Evolutionary conservation across 352 stramenopile genomes (phyloP), one percentile per base, ranked within the genome.

Genomic region (Aphanomyces euteiches): DNA sequence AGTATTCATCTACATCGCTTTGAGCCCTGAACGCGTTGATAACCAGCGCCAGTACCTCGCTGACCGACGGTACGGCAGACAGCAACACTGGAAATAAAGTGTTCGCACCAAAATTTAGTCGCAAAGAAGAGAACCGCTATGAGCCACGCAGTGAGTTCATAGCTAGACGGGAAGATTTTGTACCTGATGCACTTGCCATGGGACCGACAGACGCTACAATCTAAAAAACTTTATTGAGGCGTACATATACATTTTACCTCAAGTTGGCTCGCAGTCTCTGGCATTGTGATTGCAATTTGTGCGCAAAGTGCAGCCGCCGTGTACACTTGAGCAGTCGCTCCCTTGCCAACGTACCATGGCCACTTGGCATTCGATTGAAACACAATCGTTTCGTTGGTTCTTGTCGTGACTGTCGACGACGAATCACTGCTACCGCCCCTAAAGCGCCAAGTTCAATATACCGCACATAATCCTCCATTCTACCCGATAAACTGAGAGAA

Each of bases 351-450:
- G 41, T 67, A 67, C 59, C 43, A 39, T 34, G 59, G 59, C 59
- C 59, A 67, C 59, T 54, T 54, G 59, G 59, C 39, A 40, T 56
- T 67, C 17, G 59, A 67, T 41, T 67, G 10, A 39, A 56, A 67
- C 10, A 67, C 41, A 15, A 67, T 34, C 19, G 59, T 56, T 19
- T 67, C 59, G 41, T 56, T 50, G n/a, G 59, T 67, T 3, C 59
- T 41, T 7, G 54, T 40, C 15, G 54, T 61, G 28, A 61, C 54
- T 7, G 17, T 10, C 28, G 17, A 40, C 54, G 54, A 61, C 19
- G 54, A 13, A 6, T 61, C 54, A 7, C 19, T 37, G 54, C 21
- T 37, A 28, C 28, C 28, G 19, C 54, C 54, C 19, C 54, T 61
- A 40, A 17, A 58, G 17, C 8, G 21, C 21, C 21, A 19, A 19